These are phyloP conservation scores for Ophiostoma sp. DNA, from an alignment of 2,329 filamentous ascomycete species.

Conservation along the genomic window DNA sequence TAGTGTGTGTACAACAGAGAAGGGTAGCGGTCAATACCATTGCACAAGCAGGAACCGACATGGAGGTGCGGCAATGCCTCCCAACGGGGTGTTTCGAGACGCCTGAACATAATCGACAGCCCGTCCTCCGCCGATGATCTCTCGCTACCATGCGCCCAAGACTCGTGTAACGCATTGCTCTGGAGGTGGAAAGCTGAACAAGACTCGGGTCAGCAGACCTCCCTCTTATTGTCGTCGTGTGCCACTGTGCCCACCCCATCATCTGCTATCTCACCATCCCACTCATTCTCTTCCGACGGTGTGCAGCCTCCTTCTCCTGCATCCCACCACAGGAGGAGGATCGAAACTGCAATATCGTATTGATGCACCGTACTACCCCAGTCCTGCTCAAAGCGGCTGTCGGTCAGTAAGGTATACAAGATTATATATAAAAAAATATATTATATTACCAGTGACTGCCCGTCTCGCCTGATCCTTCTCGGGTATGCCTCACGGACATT, in stretches of 20 bases:
- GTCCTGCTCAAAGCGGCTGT: neutral
- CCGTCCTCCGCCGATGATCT: neutral
- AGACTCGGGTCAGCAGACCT: neutral
- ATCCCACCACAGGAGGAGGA: neutral
- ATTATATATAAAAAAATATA: neutral
- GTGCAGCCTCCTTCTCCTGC: neutral
- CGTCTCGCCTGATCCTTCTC: neutral
- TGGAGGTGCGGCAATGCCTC: neutral
- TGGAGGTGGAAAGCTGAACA: neutral
- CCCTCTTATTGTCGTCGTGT: too few relatives aligned
- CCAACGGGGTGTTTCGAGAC: neutral
- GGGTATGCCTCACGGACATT: neutral
- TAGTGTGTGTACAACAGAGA: neutral
- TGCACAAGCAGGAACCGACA: slow-evolving; percentile 6
- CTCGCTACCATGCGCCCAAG: neutral
- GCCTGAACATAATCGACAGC: neutral
- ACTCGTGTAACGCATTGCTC: neutral
- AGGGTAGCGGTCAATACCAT: neutral
- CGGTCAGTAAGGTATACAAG: neutral
- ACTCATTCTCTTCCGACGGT: neutral
- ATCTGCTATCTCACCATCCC: too few relatives aligned
- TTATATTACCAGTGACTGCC: neutral
- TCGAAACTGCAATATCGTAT: neutral
- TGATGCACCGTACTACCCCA: neutral
- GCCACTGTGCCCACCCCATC: too few relatives aligned